Evolutionary conservation across 148 eudicot species (phyloP).

Genomic region (Amaranthus palmeri): DNA sequence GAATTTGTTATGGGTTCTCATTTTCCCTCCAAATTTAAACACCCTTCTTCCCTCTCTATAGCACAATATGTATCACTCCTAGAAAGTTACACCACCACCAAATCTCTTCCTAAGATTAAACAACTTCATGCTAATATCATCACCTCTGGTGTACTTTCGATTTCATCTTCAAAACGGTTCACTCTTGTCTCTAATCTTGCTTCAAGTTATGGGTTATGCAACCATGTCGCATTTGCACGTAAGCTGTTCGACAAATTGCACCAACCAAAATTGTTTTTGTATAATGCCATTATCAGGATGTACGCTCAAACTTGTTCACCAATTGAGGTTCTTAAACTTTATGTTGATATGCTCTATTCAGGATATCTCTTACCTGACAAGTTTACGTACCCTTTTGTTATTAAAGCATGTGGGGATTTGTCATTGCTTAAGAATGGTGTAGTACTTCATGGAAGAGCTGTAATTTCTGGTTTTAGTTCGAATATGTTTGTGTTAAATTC

Average conservation of each 20-base stretch:
- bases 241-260: constrained; percentile 57
- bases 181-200: constrained; percentile 37
- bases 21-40: constrained; percentile 19
- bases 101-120: constrained; percentile 40
- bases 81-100: constrained; percentile 35
- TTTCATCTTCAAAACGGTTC: constrained; percentile 20
- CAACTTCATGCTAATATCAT: constrained; percentile 43
- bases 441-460: constrained; percentile 44
- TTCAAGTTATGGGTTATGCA: constrained; percentile 36
- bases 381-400: constrained; percentile 50
- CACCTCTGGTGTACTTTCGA: constrained; percentile 37
- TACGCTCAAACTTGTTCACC: constrained; percentile 35
- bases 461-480: constrained; percentile 33
- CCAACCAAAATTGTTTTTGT: constrained; percentile 32
- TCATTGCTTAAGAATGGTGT: constrained; percentile 36
- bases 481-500: constrained; percentile 44
- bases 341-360: constrained; percentile 31
- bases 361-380: constrained; percentile 29
- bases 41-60: constrained; percentile 23
- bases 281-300: constrained; percentile 47
- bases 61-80: constrained; percentile 35
- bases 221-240: constrained; percentile 42
- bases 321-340: constrained; percentile 34
- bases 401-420: constrained; percentile 56
- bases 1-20: background rate